Base-by-base conservation (phyloP, 208 protist genomes). In the Trypanosoma conorhini region DNA sequence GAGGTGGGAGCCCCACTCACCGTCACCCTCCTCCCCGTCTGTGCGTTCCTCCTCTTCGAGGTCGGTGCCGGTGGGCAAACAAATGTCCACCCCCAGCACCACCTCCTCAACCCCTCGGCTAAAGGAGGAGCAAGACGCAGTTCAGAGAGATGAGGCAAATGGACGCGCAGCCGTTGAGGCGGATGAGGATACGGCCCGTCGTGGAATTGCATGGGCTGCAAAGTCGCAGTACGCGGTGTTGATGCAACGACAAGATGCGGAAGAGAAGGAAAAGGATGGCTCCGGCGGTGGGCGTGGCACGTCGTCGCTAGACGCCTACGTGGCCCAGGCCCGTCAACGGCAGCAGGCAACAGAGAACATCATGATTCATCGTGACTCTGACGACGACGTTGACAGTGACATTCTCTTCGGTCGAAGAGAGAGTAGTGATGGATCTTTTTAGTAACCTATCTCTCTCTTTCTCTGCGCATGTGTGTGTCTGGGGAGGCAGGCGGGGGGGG, bases 161-260 rank as follows among this genome's bases (percentile, higher is more conserved):
- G 64, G 59, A 19, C 84, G 89, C 33, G 50, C 26, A 19, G 62
- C 19, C 3, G 54, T 89, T 17, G 68, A 70, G 31, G 57, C 63
- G 21, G 84, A 81, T 46, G 84, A 90, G 66, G 66, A 85, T 7
- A 76, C 62, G 33, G 70, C 46, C 1, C 78, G 75, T 9, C 68
- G 72, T 35, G 79, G 77, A 17, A 87, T 94, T 69, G 56, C 40
- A 38, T 94, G 89, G 89, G 61, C 82, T n/a, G 80, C 81, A 19
- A 77, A 76, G 28, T 83, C 70, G 21, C 77, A 84, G 56, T 74
- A 77, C 28, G 71, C 63, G 21, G 79, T 92, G 7, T n/a, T 84
- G 19, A 31, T 70, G 17, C 66, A 83, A 22, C 71, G 71, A 33
- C 58, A 82, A 64, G 8, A 24, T 46, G 48, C 30, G 13, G 63